phyloP scores from a whole-genome alignment of 495 filamentous ascomycete species.

The Tuber calosporum region DNA sequence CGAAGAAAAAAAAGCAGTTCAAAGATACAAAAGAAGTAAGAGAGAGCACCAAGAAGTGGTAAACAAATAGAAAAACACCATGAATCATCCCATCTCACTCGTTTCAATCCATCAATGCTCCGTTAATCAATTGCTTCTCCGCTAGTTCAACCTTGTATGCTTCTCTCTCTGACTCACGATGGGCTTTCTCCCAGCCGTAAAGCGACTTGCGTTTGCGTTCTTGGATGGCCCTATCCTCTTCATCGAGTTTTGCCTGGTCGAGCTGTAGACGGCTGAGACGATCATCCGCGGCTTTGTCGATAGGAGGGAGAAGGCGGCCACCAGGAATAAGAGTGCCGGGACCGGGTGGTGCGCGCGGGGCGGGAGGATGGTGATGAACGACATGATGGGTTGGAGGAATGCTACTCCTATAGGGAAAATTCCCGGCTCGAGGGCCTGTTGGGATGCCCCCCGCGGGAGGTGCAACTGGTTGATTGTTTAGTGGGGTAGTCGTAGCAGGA shows the following conservation, averaged over 20 bases:
- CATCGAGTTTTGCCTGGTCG: slow-evolving; percentile 39
- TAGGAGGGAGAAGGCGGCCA: slow-evolving; percentile 33
- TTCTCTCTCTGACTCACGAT: slow-evolving; percentile 39
- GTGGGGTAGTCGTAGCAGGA: slow-evolving; percentile 7
- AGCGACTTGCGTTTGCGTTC: slow-evolving; percentile 39
- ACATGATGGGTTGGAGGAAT: slow-evolving; percentile 25
- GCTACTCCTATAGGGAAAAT: slow-evolving; percentile 41
- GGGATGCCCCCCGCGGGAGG: slow-evolving; percentile 30
- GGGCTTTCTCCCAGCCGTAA: slow-evolving; percentile 36
- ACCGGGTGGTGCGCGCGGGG: slow-evolving; percentile 20
- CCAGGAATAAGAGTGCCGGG: slow-evolving; percentile 37
- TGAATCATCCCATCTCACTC: not conserved
- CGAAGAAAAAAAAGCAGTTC: not conserved
- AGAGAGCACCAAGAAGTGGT: not conserved
- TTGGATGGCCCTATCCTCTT: slow-evolving; percentile 33
- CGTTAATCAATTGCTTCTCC: slow-evolving; percentile 30
- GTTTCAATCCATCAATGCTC: slow-evolving; percentile 29
- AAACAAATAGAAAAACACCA: not conserved
- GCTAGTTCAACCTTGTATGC: slow-evolving; percentile 39
- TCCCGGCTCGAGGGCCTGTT: slow-evolving; percentile 40
- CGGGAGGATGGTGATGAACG: slow-evolving; percentile 24
- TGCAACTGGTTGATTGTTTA: slow-evolving; percentile 1
- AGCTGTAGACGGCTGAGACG: slow-evolving; percentile 27
- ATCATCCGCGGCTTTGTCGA: slow-evolving; percentile 40
- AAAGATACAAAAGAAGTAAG: not conserved